Conservation (phyloP, 2,329 filamentous ascomycete genomes). For the Phialocephala sp. region DNA sequence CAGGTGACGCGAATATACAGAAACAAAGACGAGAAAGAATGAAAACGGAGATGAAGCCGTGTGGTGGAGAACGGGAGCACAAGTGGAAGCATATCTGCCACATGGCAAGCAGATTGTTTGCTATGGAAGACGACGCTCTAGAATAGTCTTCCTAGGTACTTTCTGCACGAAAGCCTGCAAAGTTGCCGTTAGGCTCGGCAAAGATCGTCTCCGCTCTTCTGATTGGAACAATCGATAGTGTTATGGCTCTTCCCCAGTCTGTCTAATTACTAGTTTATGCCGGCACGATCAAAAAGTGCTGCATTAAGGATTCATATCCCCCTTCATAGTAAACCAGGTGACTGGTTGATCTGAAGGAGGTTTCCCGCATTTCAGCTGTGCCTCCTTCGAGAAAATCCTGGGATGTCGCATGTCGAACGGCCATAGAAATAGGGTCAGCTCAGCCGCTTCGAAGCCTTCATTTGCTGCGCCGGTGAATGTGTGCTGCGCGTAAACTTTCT, state of each 20-base stretch:
- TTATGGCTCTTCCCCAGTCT: background rate
- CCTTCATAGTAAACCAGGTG: background rate
- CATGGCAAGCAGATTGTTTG: background rate
- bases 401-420: background rate
- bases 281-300: background rate
- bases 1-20: background rate
- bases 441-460: background rate
- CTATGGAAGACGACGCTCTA: background rate
- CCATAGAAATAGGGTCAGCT: background rate
- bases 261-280: background rate
- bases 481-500: background rate
- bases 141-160: background rate
- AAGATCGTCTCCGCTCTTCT: background rate
- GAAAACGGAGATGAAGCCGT: background rate
- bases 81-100: slow-evolving; percentile 3
- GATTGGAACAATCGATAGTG: background rate
- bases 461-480: background rate
- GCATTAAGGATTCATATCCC: background rate
- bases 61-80: slow-evolving; percentile 4
- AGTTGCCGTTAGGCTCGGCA: background rate
- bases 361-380: slow-evolving; percentile 1
- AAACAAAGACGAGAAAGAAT: background rate
- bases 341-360: background rate
- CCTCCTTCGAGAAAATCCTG: background rate
- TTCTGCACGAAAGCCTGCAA: background rate